Evolutionary conservation across 1,284 basidiomycete genomes (phyloP), one percentile per base, ranked within the genome.

Genomic region (Tilletia caries): DNA sequence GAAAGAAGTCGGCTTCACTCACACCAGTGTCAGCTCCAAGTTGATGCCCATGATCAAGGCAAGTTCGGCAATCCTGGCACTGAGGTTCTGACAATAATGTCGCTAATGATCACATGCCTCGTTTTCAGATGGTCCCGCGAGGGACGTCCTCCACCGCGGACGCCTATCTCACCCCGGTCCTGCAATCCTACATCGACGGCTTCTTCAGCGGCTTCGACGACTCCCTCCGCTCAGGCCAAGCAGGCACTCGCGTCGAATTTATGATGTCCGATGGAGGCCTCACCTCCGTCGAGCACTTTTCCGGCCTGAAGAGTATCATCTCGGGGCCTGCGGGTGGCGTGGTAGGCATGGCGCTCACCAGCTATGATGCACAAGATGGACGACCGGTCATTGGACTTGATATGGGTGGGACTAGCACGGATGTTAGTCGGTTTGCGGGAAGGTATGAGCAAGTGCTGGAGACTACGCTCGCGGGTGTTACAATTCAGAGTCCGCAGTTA

Each of bases 101-200:
- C 37, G 15, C 37, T 60, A 15, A 6, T 25, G 54, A 60, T 6
- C 8, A 60, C 23, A 6, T 1, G 37, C 65, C 2, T 71, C 71
- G 32, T 34, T 20, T 76, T 81, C 82, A 69, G 84, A 91, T 96
- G 87, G 92, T 97, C 3, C 91, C 93, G 0, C 90, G 95, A 4
- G 95, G 93, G 0, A 90, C 92, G 2, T 95, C 92, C 0, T 90
- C 92, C 0, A 96, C 93, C 0, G 95, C 94, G 0, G 95, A 98
- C 78, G 96, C 95, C 1, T 98, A 98, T 83, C 88, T 98, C 34
- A 97, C 95, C 0, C 95, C 95, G 0, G 91, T 96, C 64, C 85
- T 97, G 43, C 86, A 88, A 27, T 87, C 89, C 34, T 97, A 97
- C 79, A 87, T 97, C n/a, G 90, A 94, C 74, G 92, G 93, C 0